These are phyloP conservation scores for Musa troglodytarum DNA, from an alignment of 176 grass and related monocot genomes.

Conservation along the genomic window DNA sequence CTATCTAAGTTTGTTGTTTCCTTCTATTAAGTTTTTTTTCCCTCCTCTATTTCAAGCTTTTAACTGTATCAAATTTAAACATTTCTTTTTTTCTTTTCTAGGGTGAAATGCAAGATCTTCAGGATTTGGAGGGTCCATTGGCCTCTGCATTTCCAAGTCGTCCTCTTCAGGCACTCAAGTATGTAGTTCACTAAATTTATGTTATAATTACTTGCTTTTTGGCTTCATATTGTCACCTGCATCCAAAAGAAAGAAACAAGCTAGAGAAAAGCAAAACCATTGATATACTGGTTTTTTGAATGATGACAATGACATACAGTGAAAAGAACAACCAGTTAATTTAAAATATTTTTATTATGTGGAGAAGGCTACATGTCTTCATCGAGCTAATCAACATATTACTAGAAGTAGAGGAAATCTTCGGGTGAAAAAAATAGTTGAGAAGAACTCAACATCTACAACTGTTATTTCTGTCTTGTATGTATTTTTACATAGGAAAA, in stretches of 20 bases:
- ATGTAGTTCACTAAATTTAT: slow-evolving; percentile 18
- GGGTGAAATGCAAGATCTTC: slow-evolving; percentile 66
- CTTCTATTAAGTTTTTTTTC: slow-evolving; percentile 9
- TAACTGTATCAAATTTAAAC: neutral
- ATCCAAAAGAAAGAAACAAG: neutral
- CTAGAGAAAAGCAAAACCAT: neutral
- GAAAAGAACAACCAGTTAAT: too few species aligned
- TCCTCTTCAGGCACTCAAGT: slow-evolving; percentile 89
- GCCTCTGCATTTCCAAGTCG: slow-evolving; percentile 58
- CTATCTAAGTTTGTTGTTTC: slow-evolving; percentile 23
- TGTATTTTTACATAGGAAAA: too few species aligned
- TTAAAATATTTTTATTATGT: too few species aligned
- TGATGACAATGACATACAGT: too few species aligned
- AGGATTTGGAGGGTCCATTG: slow-evolving; percentile 56
- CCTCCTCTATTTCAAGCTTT: neutral
- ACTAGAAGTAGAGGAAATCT: too few species aligned
- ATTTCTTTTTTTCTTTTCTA: slow-evolving; percentile 23
- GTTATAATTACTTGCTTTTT: slow-evolving; percentile 5
- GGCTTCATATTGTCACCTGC: neutral
- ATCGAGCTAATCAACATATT: too few species aligned
- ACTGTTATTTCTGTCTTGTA: too few species aligned
- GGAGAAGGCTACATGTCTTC: too few species aligned
- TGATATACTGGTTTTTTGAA: too few species aligned
- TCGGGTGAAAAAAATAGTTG: too few species aligned
- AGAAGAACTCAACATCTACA: too few species aligned